Evolutionary conservation across 192 early-diverging fungal species (phyloP), one percentile per base, ranked within the genome.

Genomic region (Backusella westeae): DNA sequence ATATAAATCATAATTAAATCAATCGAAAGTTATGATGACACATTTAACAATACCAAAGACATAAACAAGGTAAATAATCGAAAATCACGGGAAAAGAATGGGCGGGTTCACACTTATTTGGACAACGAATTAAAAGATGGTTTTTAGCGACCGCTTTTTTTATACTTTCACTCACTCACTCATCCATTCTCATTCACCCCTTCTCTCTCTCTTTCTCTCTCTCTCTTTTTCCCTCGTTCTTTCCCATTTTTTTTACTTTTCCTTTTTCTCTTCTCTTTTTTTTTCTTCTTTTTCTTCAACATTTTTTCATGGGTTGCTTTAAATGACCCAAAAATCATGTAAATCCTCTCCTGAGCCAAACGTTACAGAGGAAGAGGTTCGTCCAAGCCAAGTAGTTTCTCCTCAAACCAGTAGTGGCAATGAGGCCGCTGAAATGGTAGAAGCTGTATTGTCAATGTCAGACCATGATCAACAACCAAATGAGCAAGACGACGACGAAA

Each of bases 371-470:
- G 68, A 35, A 69, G 68, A 69, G 23, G 56, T 12, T 63, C 56
- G 23, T 63, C 29, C 68, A 39, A 39, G 38, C 36, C n/a, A 29
- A 63, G 9, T 12, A 29, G 23, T 63, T 63, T 63, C 56, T 63
- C 23, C 56, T 23, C 23, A 29, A 63, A 63, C 56, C 56, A 63
- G 6, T 53, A 53, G 12, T 29, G 69, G 42, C 7, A 39, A 71
- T 71, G 70, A 71, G 39, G 42, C 42, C 23, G 39, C 41, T 49
- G 70, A 71, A 71, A 71, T 71, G 70, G 59, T 74, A 59, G 52
- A 53, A 65, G 52, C 52, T 41, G 42, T 74, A 26, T 35, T 59
- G 56, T 74, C 72, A 36, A 74, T 74, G 72, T 74, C 72, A 74
- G 34, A 35, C 32, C n/a, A 36, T 39, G 72, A 74, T 42, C 38